Evolutionary conservation across 2,329 filamentous ascomycete genomes (phyloP).

Genomic region (Hymenoscyphus scutula): DNA sequence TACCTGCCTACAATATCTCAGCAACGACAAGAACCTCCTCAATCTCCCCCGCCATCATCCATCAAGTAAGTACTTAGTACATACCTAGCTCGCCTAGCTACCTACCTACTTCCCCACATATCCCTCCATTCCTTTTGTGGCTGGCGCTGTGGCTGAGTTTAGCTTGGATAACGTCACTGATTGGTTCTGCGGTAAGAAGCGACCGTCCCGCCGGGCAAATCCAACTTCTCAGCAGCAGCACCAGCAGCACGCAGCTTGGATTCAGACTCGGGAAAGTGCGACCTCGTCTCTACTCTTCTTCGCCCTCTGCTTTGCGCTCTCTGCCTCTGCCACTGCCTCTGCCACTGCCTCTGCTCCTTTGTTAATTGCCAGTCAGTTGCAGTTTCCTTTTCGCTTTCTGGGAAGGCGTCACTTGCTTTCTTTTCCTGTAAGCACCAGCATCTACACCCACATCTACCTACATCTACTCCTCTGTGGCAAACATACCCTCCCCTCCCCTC

Average conservation of each 20-base stretch:
- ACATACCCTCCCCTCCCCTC: slow-evolving; percentile 5
- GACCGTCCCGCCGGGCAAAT: not conserved
- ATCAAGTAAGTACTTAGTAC: no score
- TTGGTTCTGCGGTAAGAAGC: slow-evolving; percentile 1
- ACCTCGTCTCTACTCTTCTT: not conserved
- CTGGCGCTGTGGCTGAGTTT: not conserved
- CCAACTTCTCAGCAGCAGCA: not conserved
- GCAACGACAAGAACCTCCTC: no score
- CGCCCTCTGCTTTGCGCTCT: not conserved
- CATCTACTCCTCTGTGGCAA: slow-evolving; percentile 5
- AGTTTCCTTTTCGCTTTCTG: slow-evolving; percentile 16
- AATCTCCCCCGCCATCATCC: no score
- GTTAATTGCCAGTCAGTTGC: slow-evolving; percentile 8
- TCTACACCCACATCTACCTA: no score
- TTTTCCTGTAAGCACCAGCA: no score
- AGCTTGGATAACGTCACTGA: not conserved
- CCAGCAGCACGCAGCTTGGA: not conserved
- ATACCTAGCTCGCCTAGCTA: no score
- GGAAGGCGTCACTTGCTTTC: slow-evolving; percentile 30
- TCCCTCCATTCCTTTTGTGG: no score
- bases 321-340: no score
- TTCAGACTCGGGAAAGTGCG: not conserved
- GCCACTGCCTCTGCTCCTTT: slow-evolving; percentile 17
- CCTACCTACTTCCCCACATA: no score
- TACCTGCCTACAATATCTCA: not conserved